Evolutionary conservation across 495 filamentous ascomycete genomes (phyloP), one percentile per base, ranked within the genome.

Genomic region (Hypoxylon crocopeplum): DNA sequence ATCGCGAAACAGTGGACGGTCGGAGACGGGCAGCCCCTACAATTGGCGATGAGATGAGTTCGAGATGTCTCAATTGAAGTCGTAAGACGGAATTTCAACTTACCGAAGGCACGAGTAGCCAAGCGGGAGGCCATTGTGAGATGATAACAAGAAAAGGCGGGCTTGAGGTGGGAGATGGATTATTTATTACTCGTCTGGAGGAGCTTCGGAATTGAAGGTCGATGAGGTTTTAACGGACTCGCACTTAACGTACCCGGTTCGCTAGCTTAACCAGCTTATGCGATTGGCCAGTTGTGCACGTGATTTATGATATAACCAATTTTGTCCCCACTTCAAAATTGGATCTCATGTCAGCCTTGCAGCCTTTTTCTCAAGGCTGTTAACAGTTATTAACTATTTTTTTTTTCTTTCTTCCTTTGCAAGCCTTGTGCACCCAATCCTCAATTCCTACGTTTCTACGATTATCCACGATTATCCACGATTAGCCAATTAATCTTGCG

Each of bases 71-170:
- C 48, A 58, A 63, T 58, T 63, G 30, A 27, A 7, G 19, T 37
- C 0, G 2, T 61, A 16, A 22, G 11, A 1, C 15, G 44, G 21
- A 27, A 29, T 27, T 37, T 16, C 15, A 48, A 83, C 91, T 79
- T 86, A 96, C 92, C 90, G 77, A 92, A 77, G 79, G 91, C 90
- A 82, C 83, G 91, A 84, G 88, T 90, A 84, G 88, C 90, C 77
- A 97, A 81, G 81, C 92, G 90, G 75, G 91, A 94, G 82, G 91
- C 92, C 93, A 97, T 97, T 88, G 82, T 87, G 83, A 75, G 74
- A 75, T 75, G 72, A 78, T 57, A 38, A 56, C 38, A 36, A 54
- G 33, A 59, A 29, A 50, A 53, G 7, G 16, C 34, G 55, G 32
- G 38, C 49, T 52, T 44, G 49, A 64, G 76, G 4, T 17, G 73